Base-by-base conservation (phyloP, 495 filamentous ascomycete species). In the Parathielavia hyrcaniae region DNA sequence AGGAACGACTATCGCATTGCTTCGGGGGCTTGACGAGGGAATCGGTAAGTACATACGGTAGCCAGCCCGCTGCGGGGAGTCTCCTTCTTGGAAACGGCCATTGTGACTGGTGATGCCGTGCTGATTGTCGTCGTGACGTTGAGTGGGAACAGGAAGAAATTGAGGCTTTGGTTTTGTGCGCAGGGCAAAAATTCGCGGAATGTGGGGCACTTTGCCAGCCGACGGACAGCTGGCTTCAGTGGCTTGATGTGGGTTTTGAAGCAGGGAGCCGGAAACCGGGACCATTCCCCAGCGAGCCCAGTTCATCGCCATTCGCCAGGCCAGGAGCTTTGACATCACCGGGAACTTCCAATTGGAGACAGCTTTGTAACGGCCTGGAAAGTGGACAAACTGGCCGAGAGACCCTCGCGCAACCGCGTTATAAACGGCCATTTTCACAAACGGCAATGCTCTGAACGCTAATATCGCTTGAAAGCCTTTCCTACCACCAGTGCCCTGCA, bases 101-200 rank as follows among this genome's bases (percentile, higher is more conserved):
- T 63, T 59, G 55, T 63, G 51, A 54, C 50, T 55, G 60, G 46
- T 59, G 60, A 56, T 62, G 60, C 50, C 60, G 60, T 47, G 52
- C 43, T 58, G 43, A 20, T 43, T 63, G 57, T 63, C 61, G 61
- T 63, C 57, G 55, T 63, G 61, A 63, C 61, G 57, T 48, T 63
- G 61, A 58, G 55, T 50, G 50, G 39, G 26, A 53, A 50, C 19
- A 48, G 43, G 34, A 32, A 50, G 44, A 59, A 59, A 55, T 30
- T 47, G 22, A 17, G 26, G n/a, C 12, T 43, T 51, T 26, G 35
- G 48, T 53, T 59, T 63, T 63, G 56, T 63, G 61, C 13, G 47
- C 46, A 63, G 61, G 61, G 61, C 61, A 63, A 63, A 59, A 59
- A 51, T 59, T 63, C 57, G 56, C 4, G 16, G 11, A 20, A 22